phyloP scores from a whole-genome alignment of 257 asterid genomes.

The Salvia splendens region DNA sequence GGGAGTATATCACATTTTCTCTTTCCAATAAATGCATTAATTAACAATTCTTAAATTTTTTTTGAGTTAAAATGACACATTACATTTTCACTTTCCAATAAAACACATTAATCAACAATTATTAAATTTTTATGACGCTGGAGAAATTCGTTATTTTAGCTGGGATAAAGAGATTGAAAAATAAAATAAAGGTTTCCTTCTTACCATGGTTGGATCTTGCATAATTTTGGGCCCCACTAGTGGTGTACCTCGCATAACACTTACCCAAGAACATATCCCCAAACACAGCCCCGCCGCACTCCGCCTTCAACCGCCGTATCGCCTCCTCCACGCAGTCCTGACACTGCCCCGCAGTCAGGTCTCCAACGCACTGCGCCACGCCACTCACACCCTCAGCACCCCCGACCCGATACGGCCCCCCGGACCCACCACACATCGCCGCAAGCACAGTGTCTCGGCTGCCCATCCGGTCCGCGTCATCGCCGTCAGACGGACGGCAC shows the following conservation, averaged over 20 bases:
- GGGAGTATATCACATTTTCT: too few relatives aligned
- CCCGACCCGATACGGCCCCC: slow-evolving; percentile 69
- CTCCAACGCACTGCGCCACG: slow-evolving; percentile 94
- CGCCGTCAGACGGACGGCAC: too few relatives aligned
- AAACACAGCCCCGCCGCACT: slow-evolving; percentile 96
- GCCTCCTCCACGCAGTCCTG: slow-evolving; percentile 88
- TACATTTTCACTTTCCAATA: too few relatives aligned
- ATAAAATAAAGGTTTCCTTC: not conserved
- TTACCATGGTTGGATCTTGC: slow-evolving; percentile 60
- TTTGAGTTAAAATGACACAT: too few relatives aligned
- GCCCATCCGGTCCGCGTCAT: slow-evolving; percentile 62
- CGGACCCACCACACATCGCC: slow-evolving; percentile 52
- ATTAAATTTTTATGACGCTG: too few relatives aligned
- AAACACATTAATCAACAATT: too few relatives aligned
- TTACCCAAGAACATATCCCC: slow-evolving; percentile 86
- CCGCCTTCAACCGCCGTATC: slow-evolving; percentile 66
- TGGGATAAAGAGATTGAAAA: too few relatives aligned
- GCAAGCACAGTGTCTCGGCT: slow-evolving; percentile 71
- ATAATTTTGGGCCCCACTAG: slow-evolving; percentile 60
- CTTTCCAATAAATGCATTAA: too few relatives aligned
- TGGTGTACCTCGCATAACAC: slow-evolving; percentile 86
- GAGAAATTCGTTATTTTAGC: too few relatives aligned
- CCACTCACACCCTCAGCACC: slow-evolving; percentile 87
- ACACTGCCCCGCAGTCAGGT: slow-evolving; percentile 71
- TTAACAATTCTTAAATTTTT: too few relatives aligned